Evolutionary conservation across 179 eudicot genomes (phyloP), one percentile per base, ranked within the genome.

Genomic region (Camellia oleifera): DNA sequence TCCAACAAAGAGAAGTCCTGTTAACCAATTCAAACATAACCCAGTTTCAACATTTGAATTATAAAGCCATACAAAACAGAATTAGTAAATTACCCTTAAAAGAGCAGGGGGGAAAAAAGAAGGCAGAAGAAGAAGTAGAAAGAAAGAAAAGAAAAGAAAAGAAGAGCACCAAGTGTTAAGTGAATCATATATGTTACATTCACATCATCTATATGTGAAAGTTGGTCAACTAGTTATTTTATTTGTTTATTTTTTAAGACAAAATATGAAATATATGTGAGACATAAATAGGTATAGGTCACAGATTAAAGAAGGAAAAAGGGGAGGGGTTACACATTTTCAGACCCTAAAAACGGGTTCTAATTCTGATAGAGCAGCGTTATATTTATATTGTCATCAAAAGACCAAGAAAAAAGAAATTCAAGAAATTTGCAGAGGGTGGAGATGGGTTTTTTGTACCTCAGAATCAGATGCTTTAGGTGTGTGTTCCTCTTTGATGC

Each of bases 1-100:
- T 86, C 88, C 86, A 93, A 82, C 10, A 77, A 74, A 1, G 93
- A 93, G 82, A 95, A 93, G 50, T 83, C 89, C 95, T 94, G 83
- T 60, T 17, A 85, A 44, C 45, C n/a, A 56, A 61, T 50, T 18
- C 4, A 17, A 53, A 79, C 14, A 20, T 2, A 50, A 77, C 65
- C 74, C 67, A 57, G n/a, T 54, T 56, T 54, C 56, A 42, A 78
- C 63, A 42, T 69, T 78, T 60, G 18, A 69, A 18, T 57, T 68
- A 56, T 53, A 53, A 32, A 26, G 32, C 23, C 57, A 56, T 56
- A 56, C 60, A 56, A 11, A 56, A 11, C 60, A 56, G 52, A 48
- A 48, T 48, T 48, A 48, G 52, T 32, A 48, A 26, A 72, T 53
- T 53, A 72, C 44, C n/a, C 45, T 20, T 53, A 14, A 69, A 69